Conservation (phyloP, 2,329 filamentous ascomycete species). For the Lecanicillium sp. region DNA sequence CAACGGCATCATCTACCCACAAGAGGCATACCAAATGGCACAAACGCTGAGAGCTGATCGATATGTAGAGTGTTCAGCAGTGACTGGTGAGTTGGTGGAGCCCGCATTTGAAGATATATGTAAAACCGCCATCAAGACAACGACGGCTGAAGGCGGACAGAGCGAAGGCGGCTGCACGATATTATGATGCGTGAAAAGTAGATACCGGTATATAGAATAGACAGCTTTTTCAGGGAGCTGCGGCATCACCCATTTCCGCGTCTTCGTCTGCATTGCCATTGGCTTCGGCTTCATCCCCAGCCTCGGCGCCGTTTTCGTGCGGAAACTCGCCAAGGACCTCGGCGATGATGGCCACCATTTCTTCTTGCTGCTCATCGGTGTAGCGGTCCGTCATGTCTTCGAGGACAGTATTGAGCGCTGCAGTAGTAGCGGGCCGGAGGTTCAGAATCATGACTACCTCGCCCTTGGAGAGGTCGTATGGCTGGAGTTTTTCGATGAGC, state of each 20-base stretch:
- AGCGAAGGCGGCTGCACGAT: conserved; percentile 46
- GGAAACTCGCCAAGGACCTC: conserved; percentile 48
- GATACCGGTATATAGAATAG: background rate
- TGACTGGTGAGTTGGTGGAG: conserved; percentile 49
- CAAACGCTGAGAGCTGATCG: conserved; percentile 53
- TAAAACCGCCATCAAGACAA: conserved; percentile 42
- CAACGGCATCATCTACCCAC: conserved; percentile 52
- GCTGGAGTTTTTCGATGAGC: conserved; percentile 46
- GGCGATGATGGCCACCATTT: conserved; percentile 47
- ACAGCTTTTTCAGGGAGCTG: conserved; percentile 15
- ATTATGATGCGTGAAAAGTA: conserved; percentile 28
- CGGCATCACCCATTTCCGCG: conserved; percentile 28
- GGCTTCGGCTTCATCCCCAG: conserved; percentile 16
- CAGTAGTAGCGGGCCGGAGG: conserved; percentile 48
- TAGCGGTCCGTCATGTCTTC: conserved; percentile 58
- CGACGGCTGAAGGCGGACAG: conserved; percentile 38
- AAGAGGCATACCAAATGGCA: conserved; percentile 48
- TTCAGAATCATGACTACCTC: conserved; percentile 63
- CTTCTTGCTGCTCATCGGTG: conserved; percentile 47
- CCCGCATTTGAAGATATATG: conserved; percentile 54
- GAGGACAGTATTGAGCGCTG: conserved; percentile 53
- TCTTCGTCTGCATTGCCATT: conserved; percentile 25
- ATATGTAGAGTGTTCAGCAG: conserved; percentile 56
- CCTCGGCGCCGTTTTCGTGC: too few relatives aligned
- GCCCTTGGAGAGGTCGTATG: conserved; percentile 56